Evolutionary conservation across 805 yeast species (phyloP), one percentile per base, ranked within the genome.

Genomic region (Candida peoriensis): DNA sequence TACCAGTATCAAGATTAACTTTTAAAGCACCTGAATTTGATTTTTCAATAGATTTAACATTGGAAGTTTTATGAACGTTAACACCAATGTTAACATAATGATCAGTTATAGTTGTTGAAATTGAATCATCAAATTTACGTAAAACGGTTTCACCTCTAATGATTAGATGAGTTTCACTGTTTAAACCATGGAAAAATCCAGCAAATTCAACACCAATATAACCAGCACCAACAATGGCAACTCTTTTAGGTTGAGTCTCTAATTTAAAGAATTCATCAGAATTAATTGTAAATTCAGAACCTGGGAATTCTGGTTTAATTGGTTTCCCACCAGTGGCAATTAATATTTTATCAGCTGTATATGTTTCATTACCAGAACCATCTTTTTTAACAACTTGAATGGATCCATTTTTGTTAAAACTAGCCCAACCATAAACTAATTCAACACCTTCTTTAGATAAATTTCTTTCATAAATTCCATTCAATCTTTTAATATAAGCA

Each of bases 221-320:
- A 28, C 99, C 99, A 24, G 96, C 96, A 50, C 99, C 99, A 10
- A 93, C 96, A 42, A 93, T 72, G 2, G 94, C 97, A 20, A 90
- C 97, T 32, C 79, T 72, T 61, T 87, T 81, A 33, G 99, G 98
- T 63, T 89, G 97, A 32, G 64, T 54, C 41, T 74, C 80, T 46
- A 93, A 68, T 44, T 74, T 75, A 55, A 93, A 93, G 59, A 93
- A 93, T 0, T 96, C 96, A 58, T 93, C 95, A 15, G 96, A 86
- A 34, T 82, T 78, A 41, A 77, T 80, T 39, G 96, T 97, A 39
- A 71, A 68, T 53, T 88, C 93, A 32, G 79, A 76, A 33, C 97
- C 97, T 36, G 80, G 81, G 32, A 88, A 76, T 18, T 65, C 57
- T 22, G 97, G 95, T 23, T 75, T 60, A 21, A 78, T 61, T 18